Percentiles rank a stretch among this genome's conserved stretches.
Evolutionary conservation across 73 alveolate species (phyloP).

Genomic region (Symbiodinium natans): DNA sequence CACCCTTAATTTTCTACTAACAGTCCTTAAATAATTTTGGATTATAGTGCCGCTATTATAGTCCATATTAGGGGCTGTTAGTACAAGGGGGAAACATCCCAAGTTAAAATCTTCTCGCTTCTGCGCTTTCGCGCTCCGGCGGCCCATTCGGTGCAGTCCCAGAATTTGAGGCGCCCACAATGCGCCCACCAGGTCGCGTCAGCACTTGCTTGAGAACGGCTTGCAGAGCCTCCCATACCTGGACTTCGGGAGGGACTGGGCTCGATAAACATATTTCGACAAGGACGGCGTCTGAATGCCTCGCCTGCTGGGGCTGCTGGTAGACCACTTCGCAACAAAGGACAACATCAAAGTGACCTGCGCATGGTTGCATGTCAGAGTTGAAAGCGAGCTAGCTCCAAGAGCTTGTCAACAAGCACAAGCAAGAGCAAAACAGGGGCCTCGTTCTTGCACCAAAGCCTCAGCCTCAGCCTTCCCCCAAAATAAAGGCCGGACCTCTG

Average conservation of each 20-base stretch:
- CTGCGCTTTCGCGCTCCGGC: too few species aligned
- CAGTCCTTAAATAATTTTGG: too few species aligned
- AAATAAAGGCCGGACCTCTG: slow-evolving; percentile 31
- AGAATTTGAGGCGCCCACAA: not conserved
- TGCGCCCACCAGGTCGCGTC: slow-evolving; percentile 47
- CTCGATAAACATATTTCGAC: too few species aligned
- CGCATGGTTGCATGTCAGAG: too few species aligned
- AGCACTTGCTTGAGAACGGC: slow-evolving; percentile 23
- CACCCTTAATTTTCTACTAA: too few species aligned
- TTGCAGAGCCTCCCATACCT: slow-evolving; percentile 79
- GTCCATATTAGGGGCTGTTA: too few species aligned
- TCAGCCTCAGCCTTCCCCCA: slow-evolving; percentile 71
- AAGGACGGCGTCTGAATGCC: not conserved
- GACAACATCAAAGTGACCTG: slow-evolving; percentile 75
- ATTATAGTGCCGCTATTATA: too few species aligned
- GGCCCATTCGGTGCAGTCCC: too few species aligned
- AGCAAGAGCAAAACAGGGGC: not conserved
- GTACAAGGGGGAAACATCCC: too few species aligned
- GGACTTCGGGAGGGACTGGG: not conserved
- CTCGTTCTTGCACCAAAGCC: slow-evolving; percentile 6
- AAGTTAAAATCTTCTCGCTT: too few species aligned
- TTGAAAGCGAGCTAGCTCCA: too few species aligned
- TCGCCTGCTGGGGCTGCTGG: slow-evolving; percentile 78
- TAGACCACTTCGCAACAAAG: slow-evolving; percentile 90
- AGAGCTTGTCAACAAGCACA: not conserved